Conservation (phyloP, 2,329 filamentous ascomycete genomes). For the Ophiocordyceps sinensis region DNA sequence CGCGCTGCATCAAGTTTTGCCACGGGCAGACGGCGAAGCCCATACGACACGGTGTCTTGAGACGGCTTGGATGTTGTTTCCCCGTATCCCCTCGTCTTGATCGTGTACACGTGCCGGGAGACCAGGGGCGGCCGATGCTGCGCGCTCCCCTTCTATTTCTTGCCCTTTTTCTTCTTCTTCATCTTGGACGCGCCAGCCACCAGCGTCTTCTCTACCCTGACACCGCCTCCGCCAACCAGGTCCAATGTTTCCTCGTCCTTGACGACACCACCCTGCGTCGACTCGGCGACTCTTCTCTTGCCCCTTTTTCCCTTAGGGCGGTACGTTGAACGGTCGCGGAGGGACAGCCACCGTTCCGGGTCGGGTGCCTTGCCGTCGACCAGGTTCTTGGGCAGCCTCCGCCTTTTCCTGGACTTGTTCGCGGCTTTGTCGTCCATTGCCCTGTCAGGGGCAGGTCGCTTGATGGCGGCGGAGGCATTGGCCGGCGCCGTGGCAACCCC, state of each 20-base stretch:
- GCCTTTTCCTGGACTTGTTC: conserved; percentile 41
- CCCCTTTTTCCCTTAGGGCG: conserved; percentile 85
- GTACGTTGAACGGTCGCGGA: conserved; percentile 80
- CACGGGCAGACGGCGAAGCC: too few species aligned
- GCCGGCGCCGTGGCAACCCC: conserved; percentile 38
- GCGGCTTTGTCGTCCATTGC: conserved; percentile 25
- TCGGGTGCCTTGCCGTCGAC: conserved; percentile 70
- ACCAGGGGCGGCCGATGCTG: background rate
- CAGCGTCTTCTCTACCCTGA: conserved; percentile 48
- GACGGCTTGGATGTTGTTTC: too few species aligned
- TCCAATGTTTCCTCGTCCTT: conserved; percentile 57
- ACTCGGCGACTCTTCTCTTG: conserved; percentile 63
- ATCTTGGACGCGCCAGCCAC: conserved; percentile 21
- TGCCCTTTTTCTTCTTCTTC: conserved; percentile 39
- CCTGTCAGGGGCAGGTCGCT: conserved; percentile 27
- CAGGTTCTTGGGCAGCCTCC: conserved; percentile 56
- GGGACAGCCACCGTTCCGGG: conserved; percentile 82
- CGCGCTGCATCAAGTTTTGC: too few species aligned
- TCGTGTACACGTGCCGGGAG: too few species aligned
- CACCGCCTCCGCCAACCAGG: conserved; percentile 47
- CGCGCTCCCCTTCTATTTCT: conserved; percentile 27
- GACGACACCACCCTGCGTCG: conserved; percentile 75
- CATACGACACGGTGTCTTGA: too few species aligned
- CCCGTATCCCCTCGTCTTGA: too few species aligned
- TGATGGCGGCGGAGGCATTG: conserved; percentile 26